Conservation (phyloP, 2,329 filamentous ascomycete genomes). For the Pseudocercospora macadamiae region DNA sequence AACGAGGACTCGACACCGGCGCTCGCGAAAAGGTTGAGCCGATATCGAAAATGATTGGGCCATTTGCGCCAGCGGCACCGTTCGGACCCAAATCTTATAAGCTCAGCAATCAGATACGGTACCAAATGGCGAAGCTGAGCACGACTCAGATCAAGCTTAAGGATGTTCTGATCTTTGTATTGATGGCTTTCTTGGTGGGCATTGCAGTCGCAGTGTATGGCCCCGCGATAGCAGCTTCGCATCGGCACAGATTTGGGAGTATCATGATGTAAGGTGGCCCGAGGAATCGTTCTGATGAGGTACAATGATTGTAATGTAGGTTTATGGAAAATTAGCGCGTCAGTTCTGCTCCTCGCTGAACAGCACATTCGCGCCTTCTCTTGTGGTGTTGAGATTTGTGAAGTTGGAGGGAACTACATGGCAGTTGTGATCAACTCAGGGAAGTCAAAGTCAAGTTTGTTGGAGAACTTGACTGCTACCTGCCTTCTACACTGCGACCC, state of each 20-base stretch:
- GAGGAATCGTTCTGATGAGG: too few species aligned
- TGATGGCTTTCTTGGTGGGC: conserved; percentile 22
- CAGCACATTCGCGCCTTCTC: too few species aligned
- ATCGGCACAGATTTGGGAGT: background rate
- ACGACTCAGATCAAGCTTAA: conserved; percentile 15
- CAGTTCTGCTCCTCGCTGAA: too few species aligned
- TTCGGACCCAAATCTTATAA: conserved; percentile 26
- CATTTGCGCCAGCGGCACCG: conserved; percentile 24
- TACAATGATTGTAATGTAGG: background rate
- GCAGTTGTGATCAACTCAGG: too few species aligned
- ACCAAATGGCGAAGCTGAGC: conserved; percentile 19
- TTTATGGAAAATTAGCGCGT: too few species aligned
- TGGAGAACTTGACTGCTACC: too few species aligned
- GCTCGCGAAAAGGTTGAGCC: conserved; percentile 43
- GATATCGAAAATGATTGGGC: conserved; percentile 46
- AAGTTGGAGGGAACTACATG: too few species aligned
- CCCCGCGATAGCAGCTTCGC: background rate
- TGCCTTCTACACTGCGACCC: too few species aligned
- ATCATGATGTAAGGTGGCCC: background rate
- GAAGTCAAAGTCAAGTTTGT: too few species aligned
- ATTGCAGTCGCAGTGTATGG: conserved; percentile 17
- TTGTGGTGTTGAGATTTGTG: too few species aligned
- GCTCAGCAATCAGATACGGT: conserved; percentile 21
- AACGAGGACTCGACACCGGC: conserved; percentile 42
- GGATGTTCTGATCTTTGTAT: conserved; percentile 20